Evolutionary conservation across 306 rosid genomes (phyloP).

Genomic region (Bauhinia variegata): DNA sequence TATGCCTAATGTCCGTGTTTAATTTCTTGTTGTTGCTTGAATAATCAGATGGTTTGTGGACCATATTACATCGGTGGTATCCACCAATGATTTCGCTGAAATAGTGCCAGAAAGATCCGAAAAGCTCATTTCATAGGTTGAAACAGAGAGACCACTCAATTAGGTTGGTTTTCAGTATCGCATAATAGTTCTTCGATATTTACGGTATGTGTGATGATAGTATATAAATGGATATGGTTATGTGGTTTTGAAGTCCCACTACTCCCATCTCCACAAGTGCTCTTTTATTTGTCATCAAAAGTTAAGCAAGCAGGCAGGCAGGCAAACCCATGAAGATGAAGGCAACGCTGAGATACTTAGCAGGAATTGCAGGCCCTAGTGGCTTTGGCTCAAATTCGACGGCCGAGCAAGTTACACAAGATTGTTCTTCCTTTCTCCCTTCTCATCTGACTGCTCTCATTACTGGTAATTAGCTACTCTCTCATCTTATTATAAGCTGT

Average conservation of each 20-base stretch:
- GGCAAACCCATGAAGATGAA: conserved; percentile 55
- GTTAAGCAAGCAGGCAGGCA: no score
- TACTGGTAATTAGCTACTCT: conserved; percentile 69
- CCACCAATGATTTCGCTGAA: conserved; percentile 44
- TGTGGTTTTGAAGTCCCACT: conserved; percentile 26
- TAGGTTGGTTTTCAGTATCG: conserved; percentile 31
- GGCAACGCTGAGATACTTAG: conserved; percentile 79
- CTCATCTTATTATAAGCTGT: no score
- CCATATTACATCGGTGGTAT: conserved; percentile 40
- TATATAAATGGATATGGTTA: conserved; percentile 40
- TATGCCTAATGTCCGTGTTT: background rate
- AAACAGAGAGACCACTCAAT: background rate
- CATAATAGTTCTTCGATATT: background rate
- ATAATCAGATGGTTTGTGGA: conserved; percentile 40
- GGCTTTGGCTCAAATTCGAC: conserved; percentile 95
- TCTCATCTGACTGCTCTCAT: conserved; percentile 75
- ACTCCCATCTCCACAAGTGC: conserved; percentile 27
- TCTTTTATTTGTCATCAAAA: conserved; percentile 32
- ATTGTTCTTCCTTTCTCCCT: conserved; percentile 40
- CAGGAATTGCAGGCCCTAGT: conserved; percentile 97
- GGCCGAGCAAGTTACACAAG: conserved; percentile 79
- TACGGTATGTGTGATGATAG: conserved; percentile 3
- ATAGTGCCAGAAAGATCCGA: conserved; percentile 22
- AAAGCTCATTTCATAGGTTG: conserved; percentile 24
- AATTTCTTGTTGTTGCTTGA: conserved; percentile 3